Base-by-base conservation (phyloP, 768 basidiomycete genomes). In the Suillus clintonianus region DNA sequence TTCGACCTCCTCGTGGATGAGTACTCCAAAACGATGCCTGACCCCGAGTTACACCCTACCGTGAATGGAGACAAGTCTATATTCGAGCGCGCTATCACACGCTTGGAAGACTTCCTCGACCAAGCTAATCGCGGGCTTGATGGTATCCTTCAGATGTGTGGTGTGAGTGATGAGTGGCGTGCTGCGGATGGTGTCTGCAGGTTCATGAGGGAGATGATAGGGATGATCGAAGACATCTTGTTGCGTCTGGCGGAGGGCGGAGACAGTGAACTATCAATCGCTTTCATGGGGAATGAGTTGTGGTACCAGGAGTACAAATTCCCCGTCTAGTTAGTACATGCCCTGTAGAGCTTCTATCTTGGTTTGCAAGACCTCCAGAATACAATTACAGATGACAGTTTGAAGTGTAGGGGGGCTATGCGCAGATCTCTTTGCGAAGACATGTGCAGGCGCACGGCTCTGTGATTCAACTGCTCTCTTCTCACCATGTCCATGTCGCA, bases 201-300 rank as follows among this genome's bases (percentile, higher is more conserved):
- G 32, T 24, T 24, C 32, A 53, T 53, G 51, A 27, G 51, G 32
- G 24, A 27, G 13, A 34, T 53, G 14, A 24, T 53, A 27, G 32
- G 27, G 9, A 53, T 53, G 51, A 14, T 54, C 6, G 22, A 54
- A 17, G 65, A 36, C 76, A 43, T 43, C 9, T 43, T 43, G 42
- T 43, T 43, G 42, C 19, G 4, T 43, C 42, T 43, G 42, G 42
- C 19, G 42, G 42, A 43, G 17, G 42, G 42, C 42, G 19, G 42
- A 43, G 42, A 43, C 3, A 4, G 51, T 54, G 51, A 54, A 30
- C 11, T 27, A 17, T 6, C 4, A 0, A 19, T 4, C 7, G 51
- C 51, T 24, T 36, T 30, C 34, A 27, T 54, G 9, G 27, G 0
- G 3, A 19, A 19, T n/a, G 51, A 54, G 22, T n/a, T 54, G 22